These are phyloP conservation scores for Fermentozyma sake DNA, from an alignment of 1,139 yeast genomes.

Conservation along the genomic window DNA sequence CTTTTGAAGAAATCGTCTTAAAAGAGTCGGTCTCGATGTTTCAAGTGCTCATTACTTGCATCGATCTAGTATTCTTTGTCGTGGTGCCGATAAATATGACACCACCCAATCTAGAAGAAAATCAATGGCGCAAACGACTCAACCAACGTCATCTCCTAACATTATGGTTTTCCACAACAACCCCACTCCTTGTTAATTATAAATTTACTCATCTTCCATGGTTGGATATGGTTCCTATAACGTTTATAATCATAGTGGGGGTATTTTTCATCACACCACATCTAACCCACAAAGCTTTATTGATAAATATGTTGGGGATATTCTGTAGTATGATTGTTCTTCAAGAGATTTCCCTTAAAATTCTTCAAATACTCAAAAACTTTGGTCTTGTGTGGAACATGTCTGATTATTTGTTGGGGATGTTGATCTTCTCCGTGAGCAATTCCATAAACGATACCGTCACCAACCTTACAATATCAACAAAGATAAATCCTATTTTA, in stretches of 20 bases:
- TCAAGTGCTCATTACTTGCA: slow-evolving; percentile 11
- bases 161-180: slow-evolving; percentile 19
- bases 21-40: slow-evolving; percentile 14
- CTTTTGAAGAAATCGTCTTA: slow-evolving; percentile 3
- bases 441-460: slow-evolving; percentile 41
- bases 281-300: slow-evolving; percentile 3
- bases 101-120: slow-evolving; percentile 4
- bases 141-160: too few species aligned
- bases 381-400: slow-evolving; percentile 33
- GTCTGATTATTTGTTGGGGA: slow-evolving; percentile 39
- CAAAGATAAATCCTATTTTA: slow-evolving; percentile 29
- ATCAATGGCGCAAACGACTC: slow-evolving; percentile 4
- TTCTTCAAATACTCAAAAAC: slow-evolving; percentile 32
- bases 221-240: slow-evolving; percentile 9
- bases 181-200: slow-evolving; percentile 15
- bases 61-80: slow-evolving; percentile 17
- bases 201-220: slow-evolving; percentile 13
- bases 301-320: slow-evolving; percentile 21
- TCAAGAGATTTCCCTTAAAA: slow-evolving; percentile 23
- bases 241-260: slow-evolving; percentile 5
- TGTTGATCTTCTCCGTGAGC: slow-evolving; percentile 35
- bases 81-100: slow-evolving; percentile 19
- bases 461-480: slow-evolving; percentile 35
- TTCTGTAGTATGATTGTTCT: slow-evolving; percentile 24
- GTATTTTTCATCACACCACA: slow-evolving; percentile 2